Evolutionary conservation across 1,139 yeast species (phyloP), one percentile per base, ranked within the genome.

Genomic region (Suhomyces maxii): DNA sequence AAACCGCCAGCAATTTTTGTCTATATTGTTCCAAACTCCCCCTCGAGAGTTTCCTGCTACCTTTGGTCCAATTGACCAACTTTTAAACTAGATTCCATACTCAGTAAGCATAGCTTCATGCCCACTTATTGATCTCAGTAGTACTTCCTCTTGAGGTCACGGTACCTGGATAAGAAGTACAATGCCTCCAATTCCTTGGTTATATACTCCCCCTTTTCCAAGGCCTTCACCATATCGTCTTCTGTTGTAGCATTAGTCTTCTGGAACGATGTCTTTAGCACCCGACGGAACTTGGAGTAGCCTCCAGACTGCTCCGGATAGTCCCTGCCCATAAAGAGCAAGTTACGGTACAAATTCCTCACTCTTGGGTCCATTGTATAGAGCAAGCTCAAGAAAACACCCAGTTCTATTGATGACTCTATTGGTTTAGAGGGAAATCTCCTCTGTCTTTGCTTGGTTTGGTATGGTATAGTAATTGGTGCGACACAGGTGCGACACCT

Each of bases 321-420:
- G 35, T 69, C 75, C 47, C 55, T 59, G 7, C 72, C 76, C 65
- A 71, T 68, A 50, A 59, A 71, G 10, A 70, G 55, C 31, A 71
- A 56, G 36, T 54, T 57, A 45, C 65, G 64, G 55, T 64, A 71
- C 33, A 71, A 55, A 28, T 54, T 57, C 35, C 73, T 55, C 11
- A 71, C 64, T 37, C 61, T 45, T 3, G 68, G 67, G 46, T 69
- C 63, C 76, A 72, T 71, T 12, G 30, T 23, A 26, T 7, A 13
- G 34, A 4, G 34, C 3, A n/a, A 23, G n/a, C 28, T 18, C 23
- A 25, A 35, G 39, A 6, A 18, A 18, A 18, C 23, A 18, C 1
- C 23, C 3, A 18, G 4, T 18, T 18, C 23, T 18, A 4, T 18
- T 18, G 23, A 2, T 18, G 6, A 18, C 23, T 18, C 23, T 18